These are phyloP conservation scores for Areca catechu DNA, from an alignment of 176 grass and related monocot species.

Conservation along the genomic window DNA sequence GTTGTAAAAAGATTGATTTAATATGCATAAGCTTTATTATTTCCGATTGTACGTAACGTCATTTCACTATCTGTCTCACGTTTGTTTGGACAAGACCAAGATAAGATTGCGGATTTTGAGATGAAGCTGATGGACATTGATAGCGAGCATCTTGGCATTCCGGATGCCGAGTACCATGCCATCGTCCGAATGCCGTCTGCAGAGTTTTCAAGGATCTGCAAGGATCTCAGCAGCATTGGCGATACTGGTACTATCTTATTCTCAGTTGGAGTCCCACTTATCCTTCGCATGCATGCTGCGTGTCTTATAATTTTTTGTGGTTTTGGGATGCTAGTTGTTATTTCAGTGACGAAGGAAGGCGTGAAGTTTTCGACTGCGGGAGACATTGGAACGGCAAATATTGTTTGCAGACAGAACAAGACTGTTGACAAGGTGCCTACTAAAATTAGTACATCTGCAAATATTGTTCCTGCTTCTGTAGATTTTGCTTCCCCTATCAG, in stretches of 20 bases:
- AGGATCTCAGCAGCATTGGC: conserved; percentile 39
- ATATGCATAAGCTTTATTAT: too few species aligned
- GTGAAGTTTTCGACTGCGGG: conserved; percentile 37
- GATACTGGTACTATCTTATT: conserved; percentile 22
- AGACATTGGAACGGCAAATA: conserved; percentile 34
- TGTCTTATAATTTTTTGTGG: neutral
- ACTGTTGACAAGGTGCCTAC: conserved; percentile 27
- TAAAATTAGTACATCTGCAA: too few species aligned
- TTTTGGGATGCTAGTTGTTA: conserved; percentile 17
- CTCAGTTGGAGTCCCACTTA: neutral
- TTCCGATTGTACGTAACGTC: too few species aligned
- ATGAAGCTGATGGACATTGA: conserved; percentile 47
- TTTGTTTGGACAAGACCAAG: conserved; percentile 11
- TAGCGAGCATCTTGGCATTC: conserved; percentile 32
- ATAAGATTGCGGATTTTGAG: conserved; percentile 29
- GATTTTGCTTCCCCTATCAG: too few species aligned
- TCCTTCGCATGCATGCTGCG: neutral
- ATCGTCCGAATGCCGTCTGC: conserved; percentile 15
- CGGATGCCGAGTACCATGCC: conserved; percentile 25
- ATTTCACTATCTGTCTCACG: too few species aligned
- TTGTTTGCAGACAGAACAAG: conserved; percentile 28
- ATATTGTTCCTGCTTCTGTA: too few species aligned
- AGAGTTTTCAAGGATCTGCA: conserved; percentile 35
- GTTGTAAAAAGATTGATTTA: too few species aligned
- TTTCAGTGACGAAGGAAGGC: conserved; percentile 37